These are phyloP conservation scores for Tetraselmis striata DNA, from an alignment of 139 green algal genomes.

Conservation along the genomic window DNA sequence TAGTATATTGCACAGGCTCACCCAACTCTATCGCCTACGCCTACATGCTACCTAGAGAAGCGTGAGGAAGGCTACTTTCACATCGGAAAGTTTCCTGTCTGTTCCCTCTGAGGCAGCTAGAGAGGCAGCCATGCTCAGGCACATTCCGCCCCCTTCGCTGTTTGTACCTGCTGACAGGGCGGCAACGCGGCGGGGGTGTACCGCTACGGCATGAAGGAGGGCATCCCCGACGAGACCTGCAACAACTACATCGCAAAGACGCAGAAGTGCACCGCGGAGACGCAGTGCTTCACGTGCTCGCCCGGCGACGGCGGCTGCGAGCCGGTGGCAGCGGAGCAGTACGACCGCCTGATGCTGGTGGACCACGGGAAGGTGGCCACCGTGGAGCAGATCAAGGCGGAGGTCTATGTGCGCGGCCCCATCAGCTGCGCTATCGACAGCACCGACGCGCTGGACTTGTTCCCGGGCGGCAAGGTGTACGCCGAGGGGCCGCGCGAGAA, in stretches of 20 bases:
- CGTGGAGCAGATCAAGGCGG: conserved; percentile 66
- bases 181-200: conserved; percentile 23
- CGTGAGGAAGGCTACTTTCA: too few species aligned
- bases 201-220: conserved; percentile 13
- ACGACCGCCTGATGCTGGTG: conserved; percentile 49
- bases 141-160: too few species aligned
- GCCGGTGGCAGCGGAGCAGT: conserved; percentile 40
- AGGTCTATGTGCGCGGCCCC: conserved; percentile 75
- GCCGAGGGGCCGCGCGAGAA: conserved; percentile 18
- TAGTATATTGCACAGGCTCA: too few species aligned
- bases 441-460: conserved; percentile 61
- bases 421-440: conserved; percentile 79
- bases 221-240: conserved; percentile 84
- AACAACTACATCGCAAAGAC: conserved; percentile 67
- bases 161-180: background rate
- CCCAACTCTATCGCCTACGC: too few species aligned
- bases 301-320: conserved; percentile 18
- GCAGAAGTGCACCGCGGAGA: conserved; percentile 31
- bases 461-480: conserved; percentile 43
- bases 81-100: too few species aligned
- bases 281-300: conserved; percentile 67
- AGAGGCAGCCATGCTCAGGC: too few species aligned
- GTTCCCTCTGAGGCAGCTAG: too few species aligned
- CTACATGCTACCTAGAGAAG: too few species aligned
- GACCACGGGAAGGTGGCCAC: conserved; percentile 67